Conservation (phyloP, 2,329 filamentous ascomycete genomes). For the Didymella pinodella region DNA sequence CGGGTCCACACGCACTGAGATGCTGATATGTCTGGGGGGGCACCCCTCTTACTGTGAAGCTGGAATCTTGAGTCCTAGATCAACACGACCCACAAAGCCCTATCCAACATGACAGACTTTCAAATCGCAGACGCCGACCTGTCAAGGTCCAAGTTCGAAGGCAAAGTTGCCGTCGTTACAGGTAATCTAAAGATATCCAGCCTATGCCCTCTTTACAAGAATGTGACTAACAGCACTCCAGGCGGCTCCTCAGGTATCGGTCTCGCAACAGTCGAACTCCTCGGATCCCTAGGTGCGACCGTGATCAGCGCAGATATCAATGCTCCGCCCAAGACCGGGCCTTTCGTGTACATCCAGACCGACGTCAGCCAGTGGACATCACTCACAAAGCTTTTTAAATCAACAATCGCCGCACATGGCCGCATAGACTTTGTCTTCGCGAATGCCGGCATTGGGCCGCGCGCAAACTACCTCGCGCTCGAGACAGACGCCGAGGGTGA, state of each 20-base stretch:
- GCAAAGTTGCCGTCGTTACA: conserved; percentile 34
- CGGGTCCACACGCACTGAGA: conserved; percentile 8
- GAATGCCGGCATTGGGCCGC: conserved; percentile 64
- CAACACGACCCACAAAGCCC: neutral
- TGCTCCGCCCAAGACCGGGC: conserved; percentile 36
- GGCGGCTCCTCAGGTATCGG: conserved; percentile 68
- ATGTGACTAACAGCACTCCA: conserved; percentile 24
- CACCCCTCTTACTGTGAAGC: neutral
- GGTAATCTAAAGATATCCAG: conserved; percentile 15
- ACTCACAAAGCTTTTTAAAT: conserved; percentile 61
- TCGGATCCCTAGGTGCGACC: conserved; percentile 61
- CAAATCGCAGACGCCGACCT: conserved; percentile 34
- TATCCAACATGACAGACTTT: conserved; percentile 29
- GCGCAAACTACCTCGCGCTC: conserved; percentile 57
- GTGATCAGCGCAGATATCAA: conserved; percentile 65
- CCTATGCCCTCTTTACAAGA: neutral
- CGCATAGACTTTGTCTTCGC: conserved; percentile 59
- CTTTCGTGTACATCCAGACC: conserved; percentile 38
- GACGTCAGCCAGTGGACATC: conserved; percentile 62
- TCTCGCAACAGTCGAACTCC: conserved; percentile 61
- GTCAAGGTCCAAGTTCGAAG: conserved; percentile 25
- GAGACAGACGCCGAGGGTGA: conserved; percentile 61
- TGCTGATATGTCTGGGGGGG: neutral
- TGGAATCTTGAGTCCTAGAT: neutral
- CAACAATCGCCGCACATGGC: conserved; percentile 54